Evolutionary conservation across 2,329 filamentous ascomycete genomes (phyloP), one percentile per base, ranked within the genome.

Genomic region (Alternaria burnsii): DNA sequence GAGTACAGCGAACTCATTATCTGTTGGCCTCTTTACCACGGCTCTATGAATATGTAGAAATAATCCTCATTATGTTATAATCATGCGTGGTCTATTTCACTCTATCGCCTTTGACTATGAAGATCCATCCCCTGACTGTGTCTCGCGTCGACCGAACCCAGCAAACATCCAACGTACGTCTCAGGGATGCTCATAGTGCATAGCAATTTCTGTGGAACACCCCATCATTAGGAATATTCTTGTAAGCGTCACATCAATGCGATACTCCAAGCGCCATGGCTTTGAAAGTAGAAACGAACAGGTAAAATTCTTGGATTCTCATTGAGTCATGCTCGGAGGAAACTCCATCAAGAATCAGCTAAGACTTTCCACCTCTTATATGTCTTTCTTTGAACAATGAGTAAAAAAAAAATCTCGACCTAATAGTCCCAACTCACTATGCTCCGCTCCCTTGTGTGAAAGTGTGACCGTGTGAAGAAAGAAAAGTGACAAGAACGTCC

Each of bases 401-500:
- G 30, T 24, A 50, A 16, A 50, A 30, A 34, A 20, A 48, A 48
- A 48, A 36, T 18, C 14, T 24, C 46, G 20, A 50, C 46, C 32
- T 32, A 38, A 38, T 10, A 36, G 46, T 36, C 30, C 30, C 46
- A 48, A n/a, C 46, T 30, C 20, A 26, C 46, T n/a, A 36, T 50
- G 46, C 46, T 38, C 32, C 20, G 20, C 34, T 38, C 20, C 46
- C 16, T 50, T 50, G 32, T 50, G 30, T 50, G 14, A 38, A 50
- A 36, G 30, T 26, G 46, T 36, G 20, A 50, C 20, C 32, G 22
- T 50, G 22, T 38, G 46, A 50, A 50, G 46, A 50, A 50, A 38
- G 20, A 30, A 36, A 48, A 50, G 46, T 36, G 24, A 36, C 30
- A 50, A 20, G 30, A 34, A 38, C 20, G 46, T 38, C 22, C 30